Evolutionary conservation across 345 rosid genomes (phyloP), one percentile per base, ranked within the genome.

Genomic region (Syzygium aqueum): DNA sequence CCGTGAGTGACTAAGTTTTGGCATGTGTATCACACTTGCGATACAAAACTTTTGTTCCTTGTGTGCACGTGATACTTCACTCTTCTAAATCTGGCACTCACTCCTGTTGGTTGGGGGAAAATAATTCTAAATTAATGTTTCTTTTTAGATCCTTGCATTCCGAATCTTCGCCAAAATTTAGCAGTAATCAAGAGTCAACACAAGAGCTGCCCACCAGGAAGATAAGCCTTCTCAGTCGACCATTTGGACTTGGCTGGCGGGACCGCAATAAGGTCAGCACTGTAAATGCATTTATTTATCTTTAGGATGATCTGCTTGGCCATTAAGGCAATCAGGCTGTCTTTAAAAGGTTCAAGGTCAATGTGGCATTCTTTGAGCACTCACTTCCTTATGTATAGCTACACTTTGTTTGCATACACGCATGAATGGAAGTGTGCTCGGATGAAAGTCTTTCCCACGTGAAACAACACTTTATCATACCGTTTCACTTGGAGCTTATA

Each of bases 161-260:
- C 84, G 97, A 93, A 85, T 56, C 88, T 2, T 73, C 27, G 7
- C 82, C 82, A 16, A 90, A 94, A 51, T 87, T 85, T 27, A 90
- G 89, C 86, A 89, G 82, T 90, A 92, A 86, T 91, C 97, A 93
- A 83, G 99, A 96, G 89, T 87, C 92, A 85, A 65, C 87, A 21
- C 95, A 91, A 88, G 99, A 96, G 84, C 85, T 92, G 53, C 97
- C 98, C 17, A 88, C 93, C 33, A 93, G 98, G 89, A 95, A 95
- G 93, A 93, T 95, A 86, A 90, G 99, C 87, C 91, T 97, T 90
- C 94, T 97, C 73, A 89, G 94, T 83, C 92, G 99, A 46, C 99
- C 99, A 86, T 97, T 97, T 92, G 98, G 96, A 86, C 94, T 97
- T 87, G 96, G 98, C 84, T 97, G 99, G 99, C 98, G 98, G 87